A percentile compares a stretch with the other conserved stretches of the same genome.
phyloP scores from a whole-genome alignment of 306 rosid genomes.

The Dalbergia oliveri region DNA sequence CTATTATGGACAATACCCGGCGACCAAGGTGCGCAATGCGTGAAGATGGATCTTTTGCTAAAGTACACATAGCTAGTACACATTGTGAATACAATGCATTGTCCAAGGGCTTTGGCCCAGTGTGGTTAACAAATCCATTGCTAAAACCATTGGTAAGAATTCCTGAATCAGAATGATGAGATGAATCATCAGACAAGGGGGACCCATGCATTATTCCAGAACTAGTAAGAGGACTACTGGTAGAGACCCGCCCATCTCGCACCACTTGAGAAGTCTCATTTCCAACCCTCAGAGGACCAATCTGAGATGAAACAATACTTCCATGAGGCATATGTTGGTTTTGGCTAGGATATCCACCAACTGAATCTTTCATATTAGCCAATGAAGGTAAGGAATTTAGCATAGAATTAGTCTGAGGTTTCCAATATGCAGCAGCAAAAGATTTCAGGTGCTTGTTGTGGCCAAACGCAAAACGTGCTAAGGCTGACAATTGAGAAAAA shows the following conservation, averaged over 20 bases:
- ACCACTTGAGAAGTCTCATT: slow-evolving; percentile 68
- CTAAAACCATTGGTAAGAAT: slow-evolving; percentile 79
- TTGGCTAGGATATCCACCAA: slow-evolving; percentile 59
- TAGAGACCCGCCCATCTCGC: slow-evolving; percentile 82
- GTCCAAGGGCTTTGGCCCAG: slow-evolving; percentile 74
- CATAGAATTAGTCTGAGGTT: slow-evolving; percentile 86
- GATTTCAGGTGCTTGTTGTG: slow-evolving; percentile 94
- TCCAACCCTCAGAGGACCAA: slow-evolving; percentile 87
- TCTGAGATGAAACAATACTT: slow-evolving; percentile 80
- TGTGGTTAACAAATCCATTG: slow-evolving; percentile 80
- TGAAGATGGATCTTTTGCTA: slow-evolving; percentile 98
- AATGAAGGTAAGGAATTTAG: slow-evolving; percentile 82
- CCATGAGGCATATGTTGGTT: slow-evolving; percentile 66
- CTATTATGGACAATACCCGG: slow-evolving; percentile 87
- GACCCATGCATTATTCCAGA: slow-evolving; percentile 96
- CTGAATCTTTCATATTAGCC: slow-evolving; percentile 70
- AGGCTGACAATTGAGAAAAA: slow-evolving; percentile 59
- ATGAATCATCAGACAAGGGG: slow-evolving; percentile 89
- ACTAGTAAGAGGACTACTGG: slow-evolving; percentile 88
- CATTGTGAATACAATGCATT: slow-evolving; percentile 79
- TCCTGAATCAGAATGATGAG: slow-evolving; percentile 98
- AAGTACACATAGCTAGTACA: slow-evolving; percentile 85
- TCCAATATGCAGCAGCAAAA: slow-evolving; percentile 92
- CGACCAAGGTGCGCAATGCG: slow-evolving; percentile 93
- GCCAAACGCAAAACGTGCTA: slow-evolving; percentile 96